phyloP scores from a whole-genome alignment of 164 flowering plant species.

The Saururus chinensis region DNA sequence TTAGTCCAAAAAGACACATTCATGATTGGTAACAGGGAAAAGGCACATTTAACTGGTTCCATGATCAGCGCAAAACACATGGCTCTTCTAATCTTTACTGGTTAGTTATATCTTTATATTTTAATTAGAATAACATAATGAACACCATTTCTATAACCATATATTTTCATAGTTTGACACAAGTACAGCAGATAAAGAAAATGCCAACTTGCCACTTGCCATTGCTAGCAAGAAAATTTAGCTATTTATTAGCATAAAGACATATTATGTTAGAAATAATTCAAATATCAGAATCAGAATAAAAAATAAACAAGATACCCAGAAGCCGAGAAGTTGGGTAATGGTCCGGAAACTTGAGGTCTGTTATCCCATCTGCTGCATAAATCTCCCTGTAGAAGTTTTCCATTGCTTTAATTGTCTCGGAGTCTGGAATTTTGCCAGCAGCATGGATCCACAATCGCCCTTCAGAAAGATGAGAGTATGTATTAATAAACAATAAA shows the following conservation, averaged over 20 bases:
- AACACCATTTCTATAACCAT: not conserved
- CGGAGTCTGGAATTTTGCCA: constrained; percentile 72
- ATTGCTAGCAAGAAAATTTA: no score
- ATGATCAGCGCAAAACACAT: not conserved
- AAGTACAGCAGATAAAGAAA: no score
- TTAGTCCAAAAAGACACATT: no score
- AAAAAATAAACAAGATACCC: constrained; percentile 28
- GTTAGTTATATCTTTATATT: no score
- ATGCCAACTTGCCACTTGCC: no score
- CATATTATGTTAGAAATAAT: no score
- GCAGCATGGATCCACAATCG: constrained; percentile 99
- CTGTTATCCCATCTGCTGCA: constrained; percentile 76
- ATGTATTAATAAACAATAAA: no score
- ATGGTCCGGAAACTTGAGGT: constrained; percentile 75
- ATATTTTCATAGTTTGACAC: no score
- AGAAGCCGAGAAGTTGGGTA: constrained; percentile 84
- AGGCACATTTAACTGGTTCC: not conserved
- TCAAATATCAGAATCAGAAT: not conserved
- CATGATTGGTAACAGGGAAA: no score
- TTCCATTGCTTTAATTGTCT: constrained; percentile 90
- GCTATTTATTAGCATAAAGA: no score
- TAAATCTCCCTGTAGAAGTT: constrained; percentile 82
- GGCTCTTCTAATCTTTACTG: no score
- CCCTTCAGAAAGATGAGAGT: constrained; percentile 31
- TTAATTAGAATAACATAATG: no score